phyloP scores from a whole-genome alignment of 148 eudicot species.

The Heliosperma pusillum region DNA sequence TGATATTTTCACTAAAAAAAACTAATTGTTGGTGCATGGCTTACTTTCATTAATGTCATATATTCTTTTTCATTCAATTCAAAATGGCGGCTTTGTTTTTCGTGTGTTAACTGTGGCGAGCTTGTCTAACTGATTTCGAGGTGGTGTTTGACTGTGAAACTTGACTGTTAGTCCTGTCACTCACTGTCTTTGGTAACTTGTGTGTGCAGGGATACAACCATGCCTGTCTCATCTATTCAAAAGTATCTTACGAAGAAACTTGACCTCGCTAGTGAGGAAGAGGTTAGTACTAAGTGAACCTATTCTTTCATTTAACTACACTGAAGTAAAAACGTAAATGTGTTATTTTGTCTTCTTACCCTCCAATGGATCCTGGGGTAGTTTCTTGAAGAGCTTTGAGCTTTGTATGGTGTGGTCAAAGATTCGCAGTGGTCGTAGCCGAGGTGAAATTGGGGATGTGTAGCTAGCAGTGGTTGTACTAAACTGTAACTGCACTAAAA shows the following conservation, averaged over 20 bases:
- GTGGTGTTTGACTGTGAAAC: neutral
- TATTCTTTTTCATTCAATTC: no score
- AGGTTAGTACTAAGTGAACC: slow-evolving; percentile 36
- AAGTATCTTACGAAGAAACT: slow-evolving; percentile 66
- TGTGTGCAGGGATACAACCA: slow-evolving; percentile 51
- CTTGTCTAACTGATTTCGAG: neutral
- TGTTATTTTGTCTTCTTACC: neutral
- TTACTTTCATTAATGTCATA: no score
- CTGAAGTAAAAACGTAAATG: neutral
- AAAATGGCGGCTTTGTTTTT: no score
- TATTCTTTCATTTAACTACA: neutral
- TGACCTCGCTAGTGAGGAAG: slow-evolving; percentile 54
- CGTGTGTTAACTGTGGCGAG: neutral
- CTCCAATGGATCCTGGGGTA: neutral
- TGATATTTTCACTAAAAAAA: no score
- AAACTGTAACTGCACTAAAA: no score
- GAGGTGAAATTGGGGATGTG: no score
- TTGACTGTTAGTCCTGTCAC: neutral
- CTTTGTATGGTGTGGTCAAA: no score
- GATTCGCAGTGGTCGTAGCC: no score
- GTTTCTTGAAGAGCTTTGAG: no score
- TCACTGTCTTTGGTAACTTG: slow-evolving; percentile 4
- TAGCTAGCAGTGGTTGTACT: no score
- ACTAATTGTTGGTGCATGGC: no score
- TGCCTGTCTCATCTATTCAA: slow-evolving; percentile 61